Evolutionary conservation across 495 filamentous ascomycete species (phyloP).

Genomic region (Penicillium nucicola): DNA sequence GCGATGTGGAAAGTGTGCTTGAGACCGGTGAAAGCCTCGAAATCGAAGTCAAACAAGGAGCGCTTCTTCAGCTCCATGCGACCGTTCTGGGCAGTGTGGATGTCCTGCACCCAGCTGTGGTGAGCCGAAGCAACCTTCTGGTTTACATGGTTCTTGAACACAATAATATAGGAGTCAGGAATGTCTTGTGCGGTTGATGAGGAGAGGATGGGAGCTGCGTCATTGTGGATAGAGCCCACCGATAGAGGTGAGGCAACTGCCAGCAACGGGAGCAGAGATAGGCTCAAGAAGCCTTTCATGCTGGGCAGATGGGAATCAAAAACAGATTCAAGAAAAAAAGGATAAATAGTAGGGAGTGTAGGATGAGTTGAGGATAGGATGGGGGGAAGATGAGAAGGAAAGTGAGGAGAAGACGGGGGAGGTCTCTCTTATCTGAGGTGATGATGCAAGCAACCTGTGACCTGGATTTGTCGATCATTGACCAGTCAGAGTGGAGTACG

Average conservation of each 20-base stretch:
- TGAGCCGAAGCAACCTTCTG: constrained; percentile 65
- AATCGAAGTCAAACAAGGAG: constrained; percentile 67
- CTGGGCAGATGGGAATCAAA: constrained; percentile 51
- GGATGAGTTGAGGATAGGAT: constrained; percentile 21
- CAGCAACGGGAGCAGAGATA: constrained; percentile 62
- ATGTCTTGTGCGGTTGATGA: constrained; percentile 71
- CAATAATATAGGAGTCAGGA: constrained; percentile 92
- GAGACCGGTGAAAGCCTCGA: constrained; percentile 74
- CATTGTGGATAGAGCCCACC: constrained; percentile 78
- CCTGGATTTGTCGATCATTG: constrained; percentile 31
- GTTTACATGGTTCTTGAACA: constrained; percentile 94
- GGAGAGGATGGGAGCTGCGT: constrained; percentile 83
- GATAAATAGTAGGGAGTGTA: constrained; percentile 23
- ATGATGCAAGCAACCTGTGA: constrained; percentile 43
- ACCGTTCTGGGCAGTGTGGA: constrained; percentile 54
- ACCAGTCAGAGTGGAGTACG: constrained; percentile 3
- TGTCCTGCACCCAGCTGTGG: constrained; percentile 88
- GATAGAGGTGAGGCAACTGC: constrained; percentile 73
- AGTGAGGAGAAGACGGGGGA: constrained; percentile 43
- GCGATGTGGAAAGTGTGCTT: constrained; percentile 96
- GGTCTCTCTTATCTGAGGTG: constrained; percentile 25
- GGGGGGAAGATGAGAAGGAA: constrained; percentile 20
- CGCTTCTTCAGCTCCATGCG: constrained; percentile 87
- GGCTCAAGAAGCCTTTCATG: constrained; percentile 72
- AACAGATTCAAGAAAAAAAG: constrained; percentile 25